Base-by-base conservation (phyloP, 225 moss, liverwort and hornwort species). In the Straminergon stramineum region DNA sequence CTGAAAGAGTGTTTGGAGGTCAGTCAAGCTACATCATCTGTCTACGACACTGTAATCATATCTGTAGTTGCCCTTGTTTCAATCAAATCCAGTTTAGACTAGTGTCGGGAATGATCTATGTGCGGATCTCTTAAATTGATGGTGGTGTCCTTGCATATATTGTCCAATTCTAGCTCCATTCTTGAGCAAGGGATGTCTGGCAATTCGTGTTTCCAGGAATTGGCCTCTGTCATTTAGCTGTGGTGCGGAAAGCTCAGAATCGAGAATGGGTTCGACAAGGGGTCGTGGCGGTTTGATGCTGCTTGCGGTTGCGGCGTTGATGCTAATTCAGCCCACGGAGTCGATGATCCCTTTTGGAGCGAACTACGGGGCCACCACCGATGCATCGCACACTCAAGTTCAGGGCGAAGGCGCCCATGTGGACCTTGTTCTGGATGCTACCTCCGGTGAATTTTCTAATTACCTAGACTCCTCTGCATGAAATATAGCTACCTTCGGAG, bases 341-440 rank as follows among this genome's bases (percentile, higher is more conserved):
- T 84, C 89, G 39, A 37, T 45, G 58, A 82, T 65, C 22, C 89
- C 91, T 17, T 93, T 93, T 19, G 89, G 83, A 65, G 89, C 85
- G 17, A 93, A 91, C 65, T 93, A 93, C 52, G 89, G 90, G 12
- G 91, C 93, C 56, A 83, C 83, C 70, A 91, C 93, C 34, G 93
- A 92, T 45, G 91, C 88, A 24, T 68, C 79, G 3, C 93, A 93
- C 80, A 93, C 92, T 34, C 79, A 70, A 64, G 86, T 92, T 68
- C 74, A 82, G 86, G 79, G 79, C 52, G 92, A 84, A 23, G 93
- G 93, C 9, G 51, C 87, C 17, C 89, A 75, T 21, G 93, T 93
- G 23, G 92, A 93, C 41, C 92, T 93, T 81, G 91, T 92, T 56
- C 88, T 93, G 35, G 93, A 93, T 64, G 87, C 89, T 63, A 48